Conservation (phyloP, 768 basidiomycete species). For the Neoboletus brunneissimus region DNA sequence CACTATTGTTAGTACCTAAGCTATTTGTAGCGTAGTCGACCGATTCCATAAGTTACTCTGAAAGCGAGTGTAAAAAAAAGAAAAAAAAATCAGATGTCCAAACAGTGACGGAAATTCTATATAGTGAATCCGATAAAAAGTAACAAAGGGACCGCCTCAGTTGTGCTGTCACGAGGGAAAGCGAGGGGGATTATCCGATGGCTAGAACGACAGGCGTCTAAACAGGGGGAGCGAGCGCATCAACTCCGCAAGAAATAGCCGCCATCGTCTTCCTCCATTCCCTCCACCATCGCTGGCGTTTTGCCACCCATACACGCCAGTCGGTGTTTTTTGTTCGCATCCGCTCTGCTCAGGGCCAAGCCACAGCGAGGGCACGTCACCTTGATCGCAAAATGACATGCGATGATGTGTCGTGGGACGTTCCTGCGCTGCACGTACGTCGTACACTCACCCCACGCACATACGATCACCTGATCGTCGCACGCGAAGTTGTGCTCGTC, state of each 20-base stretch:
- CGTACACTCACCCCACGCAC: constrained; percentile 20
- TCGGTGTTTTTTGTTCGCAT: constrained; percentile 25
- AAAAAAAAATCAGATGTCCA: neutral
- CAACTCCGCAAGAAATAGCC: constrained; percentile 14
- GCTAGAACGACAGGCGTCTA: neutral
- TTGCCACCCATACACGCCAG: constrained; percentile 8
- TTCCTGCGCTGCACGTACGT: constrained; percentile 24
- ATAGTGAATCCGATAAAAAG: neutral
- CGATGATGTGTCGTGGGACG: constrained; percentile 25
- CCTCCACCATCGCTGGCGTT: neutral
- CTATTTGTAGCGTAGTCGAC: too few species aligned
- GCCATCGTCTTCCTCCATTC: constrained; percentile 1
- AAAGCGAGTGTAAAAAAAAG: neutral
- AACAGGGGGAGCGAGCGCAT: neutral
- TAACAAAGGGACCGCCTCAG: neutral
- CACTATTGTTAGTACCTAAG: too few species aligned
- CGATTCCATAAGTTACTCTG: too few species aligned
- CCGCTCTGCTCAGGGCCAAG: constrained; percentile 18
- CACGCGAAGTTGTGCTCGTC: constrained; percentile 19
- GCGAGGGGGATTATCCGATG: neutral
- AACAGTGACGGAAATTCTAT: neutral
- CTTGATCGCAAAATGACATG: constrained; percentile 25
- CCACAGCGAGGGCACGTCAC: constrained; percentile 16
- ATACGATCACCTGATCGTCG: constrained; percentile 12
- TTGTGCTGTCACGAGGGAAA: neutral